Percentiles rank a stretch among this genome's conserved stretches.
Evolutionary conservation across 2,329 filamentous ascomycete genomes (phyloP).

Genomic region (Orbilia oligospora): DNA sequence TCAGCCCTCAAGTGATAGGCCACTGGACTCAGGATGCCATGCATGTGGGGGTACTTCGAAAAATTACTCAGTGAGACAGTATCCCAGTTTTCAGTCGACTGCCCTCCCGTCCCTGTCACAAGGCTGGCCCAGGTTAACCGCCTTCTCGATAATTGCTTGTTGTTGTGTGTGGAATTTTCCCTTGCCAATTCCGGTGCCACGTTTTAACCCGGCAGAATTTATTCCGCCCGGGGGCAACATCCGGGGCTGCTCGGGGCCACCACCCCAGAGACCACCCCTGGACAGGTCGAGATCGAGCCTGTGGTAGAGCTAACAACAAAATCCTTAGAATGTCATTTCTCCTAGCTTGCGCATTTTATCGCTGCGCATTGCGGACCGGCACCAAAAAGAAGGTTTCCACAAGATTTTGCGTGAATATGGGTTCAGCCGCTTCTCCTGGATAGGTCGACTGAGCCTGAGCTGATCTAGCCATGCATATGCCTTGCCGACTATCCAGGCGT

Average conservation of each 20-base stretch:
- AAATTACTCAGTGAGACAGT: neutral
- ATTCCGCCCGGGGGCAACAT: neutral
- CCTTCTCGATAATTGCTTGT: too few relatives aligned
- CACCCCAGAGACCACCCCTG: constrained; percentile 9
- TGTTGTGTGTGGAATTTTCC: neutral
- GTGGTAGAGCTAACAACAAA: too few relatives aligned
- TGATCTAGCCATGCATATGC: constrained; percentile 22
- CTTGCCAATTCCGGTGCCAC: constrained; percentile 28
- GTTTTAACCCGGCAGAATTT: constrained; percentile 18
- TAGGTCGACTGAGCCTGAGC: constrained; percentile 17
- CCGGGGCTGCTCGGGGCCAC: neutral
- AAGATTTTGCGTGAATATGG: neutral
- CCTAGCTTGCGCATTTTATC: constrained; percentile 1
- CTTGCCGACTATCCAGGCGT: neutral
- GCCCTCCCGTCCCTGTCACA: too few relatives aligned
- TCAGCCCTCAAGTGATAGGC: neutral
- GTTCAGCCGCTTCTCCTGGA: constrained; percentile 14
- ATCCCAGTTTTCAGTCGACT: neutral
- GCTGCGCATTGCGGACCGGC: constrained; percentile 10
- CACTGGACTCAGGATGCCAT: neutral
- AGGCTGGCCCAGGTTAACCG: too few relatives aligned
- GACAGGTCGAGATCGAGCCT: neutral
- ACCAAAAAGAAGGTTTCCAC: constrained; percentile 2
- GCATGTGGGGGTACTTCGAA: neutral
- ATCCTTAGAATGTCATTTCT: constrained; percentile 41